Conservation (phyloP, 2,329 filamentous ascomycete species). For the Didymella glomerata region DNA sequence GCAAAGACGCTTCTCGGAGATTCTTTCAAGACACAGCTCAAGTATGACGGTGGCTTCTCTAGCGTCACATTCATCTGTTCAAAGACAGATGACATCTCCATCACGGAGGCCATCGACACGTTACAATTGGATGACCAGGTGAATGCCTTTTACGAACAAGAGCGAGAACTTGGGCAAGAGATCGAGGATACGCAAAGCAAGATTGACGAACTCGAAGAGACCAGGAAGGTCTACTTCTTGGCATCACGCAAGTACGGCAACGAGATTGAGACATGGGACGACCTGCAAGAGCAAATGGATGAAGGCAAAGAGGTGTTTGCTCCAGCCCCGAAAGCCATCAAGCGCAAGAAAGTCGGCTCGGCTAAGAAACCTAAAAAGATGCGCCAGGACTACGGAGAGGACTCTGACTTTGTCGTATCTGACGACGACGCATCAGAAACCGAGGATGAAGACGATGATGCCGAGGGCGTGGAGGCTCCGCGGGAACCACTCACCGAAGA, state of each 20-base stretch:
- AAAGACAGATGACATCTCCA: slow-evolving; percentile 69
- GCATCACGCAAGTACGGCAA: slow-evolving; percentile 52
- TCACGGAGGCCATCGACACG: slow-evolving; percentile 55
- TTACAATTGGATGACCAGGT: slow-evolving; percentile 50
- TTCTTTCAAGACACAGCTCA: slow-evolving; percentile 66
- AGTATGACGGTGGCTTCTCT: slow-evolving; percentile 65
- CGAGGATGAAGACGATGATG: slow-evolving; percentile 35
- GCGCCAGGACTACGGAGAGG: too few relatives aligned
- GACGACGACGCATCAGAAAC: too few relatives aligned
- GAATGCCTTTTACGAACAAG: slow-evolving; percentile 38
- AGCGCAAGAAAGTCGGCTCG: too few relatives aligned
- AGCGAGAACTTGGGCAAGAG: slow-evolving; percentile 25
- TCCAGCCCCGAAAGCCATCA: slow-evolving; percentile 42
- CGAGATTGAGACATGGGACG: slow-evolving; percentile 58
- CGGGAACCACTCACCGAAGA: slow-evolving; percentile 52
- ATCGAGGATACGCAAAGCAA: slow-evolving; percentile 30
- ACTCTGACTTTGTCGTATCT: slow-evolving; percentile 37
- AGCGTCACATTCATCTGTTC: slow-evolving; percentile 68
- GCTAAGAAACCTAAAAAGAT: too few relatives aligned
- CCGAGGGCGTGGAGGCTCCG: slow-evolving; percentile 32
- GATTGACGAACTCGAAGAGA: slow-evolving; percentile 43
- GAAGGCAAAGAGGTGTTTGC: slow-evolving; percentile 56
- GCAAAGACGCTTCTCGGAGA: slow-evolving; percentile 65
- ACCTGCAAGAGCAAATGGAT: slow-evolving; percentile 49
- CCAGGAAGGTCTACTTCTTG: slow-evolving; percentile 46